Evolutionary conservation across 1,284 basidiomycete genomes (phyloP), one percentile per base, ranked within the genome.

Genomic region (Fomitopsis betulina): DNA sequence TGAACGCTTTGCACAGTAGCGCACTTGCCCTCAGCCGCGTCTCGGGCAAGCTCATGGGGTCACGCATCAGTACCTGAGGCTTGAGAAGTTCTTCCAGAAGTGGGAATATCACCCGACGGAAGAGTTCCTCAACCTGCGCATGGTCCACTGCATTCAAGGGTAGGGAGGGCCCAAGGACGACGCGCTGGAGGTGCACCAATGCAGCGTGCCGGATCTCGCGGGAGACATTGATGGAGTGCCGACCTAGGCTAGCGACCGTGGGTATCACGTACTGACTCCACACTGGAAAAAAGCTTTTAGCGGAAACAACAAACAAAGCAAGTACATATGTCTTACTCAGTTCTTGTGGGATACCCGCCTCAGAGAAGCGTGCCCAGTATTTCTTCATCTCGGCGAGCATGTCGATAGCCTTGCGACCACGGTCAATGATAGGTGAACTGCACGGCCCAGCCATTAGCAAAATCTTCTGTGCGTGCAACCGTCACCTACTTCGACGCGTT

Each of bases 1-100:
- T 89, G 76, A 99, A 98, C 5, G 89, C 87, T 74, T 98, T 98
- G 82, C 94, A 97, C 27, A 98, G 77, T 53, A 99, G 75, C 17
- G 91, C 91, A 13, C 90, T 93, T 1, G 93, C 93, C 42, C 93
- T 84, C 42, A 97, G 73, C 9, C 96, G 84, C 21, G 93, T 96
- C 76, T 98, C 96, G 6, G 89, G 83, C 82, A 98, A 92, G 32
- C 92, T 94, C 59, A 85, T 81, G 0, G 92, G 89, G 70, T 98
- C 95, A 37, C 88, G 80, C 59, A 84, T 78, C 67, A 89, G 86
- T 8, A 91, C 84, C 62, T 94, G 88, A 3, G 93, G 88, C 70
- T 93, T 94, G 60, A 98, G 77, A 25, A 99, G 79, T 64, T 97
- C 94, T 63, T 98, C 95, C 35, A 98, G 75, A 30, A 98, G 81